phyloP scores from a whole-genome alignment of 805 yeast species.

The Wickerhamomyces sydowiorum region DNA sequence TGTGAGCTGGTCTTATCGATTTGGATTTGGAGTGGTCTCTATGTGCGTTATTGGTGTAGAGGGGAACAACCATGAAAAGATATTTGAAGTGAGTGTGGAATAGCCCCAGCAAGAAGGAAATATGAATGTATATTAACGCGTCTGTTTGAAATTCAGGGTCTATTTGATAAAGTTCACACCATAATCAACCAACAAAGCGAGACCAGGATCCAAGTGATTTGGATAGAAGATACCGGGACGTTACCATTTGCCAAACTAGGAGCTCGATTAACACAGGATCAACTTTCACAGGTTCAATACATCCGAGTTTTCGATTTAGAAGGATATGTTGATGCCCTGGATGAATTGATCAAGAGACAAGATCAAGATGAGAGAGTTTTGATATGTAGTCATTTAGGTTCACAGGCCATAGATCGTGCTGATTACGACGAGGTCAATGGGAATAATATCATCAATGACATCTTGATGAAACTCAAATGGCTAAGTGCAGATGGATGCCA shows the following conservation, averaged over 20 bases:
- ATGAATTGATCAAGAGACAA: neutral
- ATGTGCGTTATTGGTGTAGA: too few species aligned
- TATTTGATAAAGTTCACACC: neutral
- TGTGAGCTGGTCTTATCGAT: too few species aligned
- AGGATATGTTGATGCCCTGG: neutral
- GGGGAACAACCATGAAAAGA: too few species aligned
- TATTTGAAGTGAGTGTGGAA: neutral
- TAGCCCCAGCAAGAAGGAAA: too few species aligned
- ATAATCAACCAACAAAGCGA: neutral
- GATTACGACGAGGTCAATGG: neutral
- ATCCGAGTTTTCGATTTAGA: neutral
- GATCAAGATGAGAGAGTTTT: neutral
- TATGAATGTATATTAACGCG: too few species aligned
- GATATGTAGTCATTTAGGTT: neutral
- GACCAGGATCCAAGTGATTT: too few species aligned
- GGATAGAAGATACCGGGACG: neutral
- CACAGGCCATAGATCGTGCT: too few species aligned
- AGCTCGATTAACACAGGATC: neutral
- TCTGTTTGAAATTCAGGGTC: neutral
- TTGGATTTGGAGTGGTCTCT: too few species aligned
- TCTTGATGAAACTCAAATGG: neutral
- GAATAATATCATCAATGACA: neutral
- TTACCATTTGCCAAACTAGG: neutral
- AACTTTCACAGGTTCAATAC: neutral
- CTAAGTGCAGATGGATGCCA: neutral